Base-by-base conservation (phyloP, 2,329 filamentous ascomycete species). In the Exophiala aquamarina region DNA sequence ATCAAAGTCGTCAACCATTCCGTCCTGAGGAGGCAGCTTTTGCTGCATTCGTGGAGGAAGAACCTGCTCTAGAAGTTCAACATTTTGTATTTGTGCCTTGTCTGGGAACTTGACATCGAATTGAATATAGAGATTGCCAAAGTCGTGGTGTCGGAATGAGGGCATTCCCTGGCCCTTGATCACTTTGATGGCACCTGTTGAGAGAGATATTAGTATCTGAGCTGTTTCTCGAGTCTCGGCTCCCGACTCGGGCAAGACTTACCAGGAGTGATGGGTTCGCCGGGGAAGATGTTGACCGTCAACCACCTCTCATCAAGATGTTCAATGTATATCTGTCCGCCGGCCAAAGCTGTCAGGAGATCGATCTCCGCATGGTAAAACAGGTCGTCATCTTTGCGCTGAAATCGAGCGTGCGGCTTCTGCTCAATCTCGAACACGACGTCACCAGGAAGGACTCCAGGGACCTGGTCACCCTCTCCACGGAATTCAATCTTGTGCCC, bases 351-450 rank as follows among this genome's bases (percentile, higher is more conserved):
- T 29, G 92, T 98, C 52, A 97, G 83, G 35, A 98, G 84, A 63
- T 98, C 93, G 57, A 98, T 95, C 57, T 97, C 89, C 60, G 88
- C 89, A 54, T 93, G 86, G 77, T 92, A 97, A 67, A 96, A 89
- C 14, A 98, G 79, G 63, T 98, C 92, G 66, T 98, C 93, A 21
- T 94, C 91, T 70, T 93, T 95, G 61, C 93, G 87, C 66, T 92
- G 90, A 79, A 98, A 98, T 55, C 93, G 86, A 20, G 86, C 57
- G 70, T 98, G 93, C n/a, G 91, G 91, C 81, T 98, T 98, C 78
- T 97, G 90, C 72, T 97, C 92, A 57, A 98, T 97, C 75, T 97
- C 91, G 66, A 98, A 98, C 54, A 96, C 87, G 48, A 98, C 93
- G 66, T 98, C 94, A 58, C 94, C 93, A 13, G 93, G 87, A 66